Evolutionary conservation across 2,329 filamentous ascomycete species (phyloP).

Genomic region (Dactylonectria estremocensis): DNA sequence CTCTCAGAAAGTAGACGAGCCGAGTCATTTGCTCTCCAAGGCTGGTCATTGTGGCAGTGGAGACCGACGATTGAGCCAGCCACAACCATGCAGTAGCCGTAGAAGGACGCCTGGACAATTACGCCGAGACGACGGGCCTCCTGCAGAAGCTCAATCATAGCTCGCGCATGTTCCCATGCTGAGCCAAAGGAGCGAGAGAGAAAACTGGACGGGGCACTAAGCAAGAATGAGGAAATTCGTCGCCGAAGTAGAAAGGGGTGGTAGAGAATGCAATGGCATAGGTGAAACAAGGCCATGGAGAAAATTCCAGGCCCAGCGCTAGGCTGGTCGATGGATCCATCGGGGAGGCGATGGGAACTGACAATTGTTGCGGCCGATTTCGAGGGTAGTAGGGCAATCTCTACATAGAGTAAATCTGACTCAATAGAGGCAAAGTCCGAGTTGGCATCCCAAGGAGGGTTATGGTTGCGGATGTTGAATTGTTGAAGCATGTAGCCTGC

Average conservation of each 20-base stretch:
- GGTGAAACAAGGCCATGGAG: conserved; percentile 27
- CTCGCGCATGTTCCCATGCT: not conserved
- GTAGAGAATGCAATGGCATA: conserved; percentile 13
- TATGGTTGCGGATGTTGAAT: not conserved
- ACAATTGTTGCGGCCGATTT: conserved; percentile 12
- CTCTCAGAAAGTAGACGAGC: not conserved
- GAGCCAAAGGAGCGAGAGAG: not conserved
- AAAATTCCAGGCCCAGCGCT: conserved; percentile 25
- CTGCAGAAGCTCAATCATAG: not conserved
- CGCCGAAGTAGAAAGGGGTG: not conserved
- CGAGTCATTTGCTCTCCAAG: not conserved
- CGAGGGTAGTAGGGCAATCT: not conserved
- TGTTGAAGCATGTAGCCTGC: conserved; percentile 19
- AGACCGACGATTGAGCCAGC: not conserved
- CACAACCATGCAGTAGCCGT: not conserved
- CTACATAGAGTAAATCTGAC: conserved; percentile 22
- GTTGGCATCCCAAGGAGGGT: conserved; percentile 30
- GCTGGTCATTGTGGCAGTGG: not conserved
- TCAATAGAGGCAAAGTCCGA: conserved; percentile 35
- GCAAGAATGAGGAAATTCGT: not conserved
- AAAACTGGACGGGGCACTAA: not conserved
- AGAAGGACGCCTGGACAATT: not conserved
- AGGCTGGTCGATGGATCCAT: conserved; percentile 16
- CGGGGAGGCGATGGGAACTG: conserved; percentile 6
- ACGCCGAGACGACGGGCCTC: not conserved